These are phyloP conservation scores for Clonostachys rhizophaga DNA, from an alignment of 2,329 filamentous ascomycete species.

Conservation along the genomic window DNA sequence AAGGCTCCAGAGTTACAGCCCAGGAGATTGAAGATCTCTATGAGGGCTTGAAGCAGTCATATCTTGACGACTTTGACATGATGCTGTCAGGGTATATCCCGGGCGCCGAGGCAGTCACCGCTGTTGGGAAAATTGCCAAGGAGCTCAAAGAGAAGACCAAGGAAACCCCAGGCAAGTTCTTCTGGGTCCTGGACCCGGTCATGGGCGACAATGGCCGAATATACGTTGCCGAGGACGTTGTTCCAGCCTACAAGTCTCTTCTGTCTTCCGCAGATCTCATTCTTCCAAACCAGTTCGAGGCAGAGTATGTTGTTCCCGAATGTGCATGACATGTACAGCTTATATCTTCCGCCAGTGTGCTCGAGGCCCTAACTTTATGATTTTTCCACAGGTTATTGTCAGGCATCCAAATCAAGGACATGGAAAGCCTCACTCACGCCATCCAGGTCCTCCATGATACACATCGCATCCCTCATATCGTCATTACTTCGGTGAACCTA, in stretches of 20 bases:
- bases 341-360: no score
- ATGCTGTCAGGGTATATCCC: conserved; percentile 94
- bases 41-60: conserved; percentile 75
- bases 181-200: conserved; percentile 96
- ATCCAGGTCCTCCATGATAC: conserved; percentile 72
- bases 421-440: conserved; percentile 66
- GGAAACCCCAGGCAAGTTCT: conserved; percentile 70
- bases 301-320: conserved; percentile 60
- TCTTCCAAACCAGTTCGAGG: conserved; percentile 94
- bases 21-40: conserved; percentile 82
- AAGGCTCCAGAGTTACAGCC: conserved; percentile 76
- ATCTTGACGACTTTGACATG: conserved; percentile 86
- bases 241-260: conserved; percentile 82
- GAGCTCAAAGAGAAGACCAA: conserved; percentile 68
- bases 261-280: conserved; percentile 84
- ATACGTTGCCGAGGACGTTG: conserved; percentile 87
- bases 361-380: background rate
- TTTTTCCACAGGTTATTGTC: conserved; percentile 64
- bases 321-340: no score
- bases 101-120: conserved; percentile 76
- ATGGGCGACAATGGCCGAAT: conserved; percentile 95
- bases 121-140: conserved; percentile 77
- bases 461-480: conserved; percentile 78
- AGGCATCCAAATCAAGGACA: conserved; percentile 75
- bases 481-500: conserved; percentile 86